phyloP scores from a whole-genome alignment of 441 rosid genomes.

The Euphorbia celastroides region DNA sequence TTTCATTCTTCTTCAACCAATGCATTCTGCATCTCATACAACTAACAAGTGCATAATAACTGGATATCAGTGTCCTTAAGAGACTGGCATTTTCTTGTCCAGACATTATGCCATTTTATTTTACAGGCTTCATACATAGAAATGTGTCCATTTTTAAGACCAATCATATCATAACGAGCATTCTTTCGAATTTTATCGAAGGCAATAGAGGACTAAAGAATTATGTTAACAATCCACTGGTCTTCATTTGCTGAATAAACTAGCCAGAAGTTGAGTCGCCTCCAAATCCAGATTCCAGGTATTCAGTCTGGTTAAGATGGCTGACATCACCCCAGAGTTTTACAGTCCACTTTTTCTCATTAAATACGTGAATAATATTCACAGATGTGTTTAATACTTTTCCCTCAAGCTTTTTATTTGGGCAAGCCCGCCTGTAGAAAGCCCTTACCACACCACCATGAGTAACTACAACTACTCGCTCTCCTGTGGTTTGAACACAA shows the following conservation, averaged over 20 bases:
- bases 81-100: not conserved
- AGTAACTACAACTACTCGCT: slow-evolving; percentile 56
- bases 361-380: slow-evolving; percentile 46
- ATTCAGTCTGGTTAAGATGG: slow-evolving; percentile 50
- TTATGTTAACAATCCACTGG: not conserved
- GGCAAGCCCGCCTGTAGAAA: slow-evolving; percentile 52
- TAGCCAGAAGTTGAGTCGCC: slow-evolving; percentile 58
- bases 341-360: slow-evolving; percentile 42
- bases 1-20: slow-evolving; percentile 1
- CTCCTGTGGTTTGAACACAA: slow-evolving; percentile 37
- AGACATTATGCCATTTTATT: not conserved
- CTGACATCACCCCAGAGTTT: slow-evolving; percentile 55
- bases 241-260: slow-evolving; percentile 7
- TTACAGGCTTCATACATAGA: not conserved
- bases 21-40: not conserved
- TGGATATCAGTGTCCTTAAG: not conserved
- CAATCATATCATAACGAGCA: not conserved
- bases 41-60: not conserved
- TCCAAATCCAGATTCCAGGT: slow-evolving; percentile 58
- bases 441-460: slow-evolving; percentile 76
- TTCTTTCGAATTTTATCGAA: not conserved
- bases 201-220: not conserved
- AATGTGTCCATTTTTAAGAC: not conserved
- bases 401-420: slow-evolving; percentile 32
- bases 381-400: slow-evolving; percentile 60